Evolutionary conservation across 345 rosid species (phyloP).

Genomic region (Geranium brycei): DNA sequence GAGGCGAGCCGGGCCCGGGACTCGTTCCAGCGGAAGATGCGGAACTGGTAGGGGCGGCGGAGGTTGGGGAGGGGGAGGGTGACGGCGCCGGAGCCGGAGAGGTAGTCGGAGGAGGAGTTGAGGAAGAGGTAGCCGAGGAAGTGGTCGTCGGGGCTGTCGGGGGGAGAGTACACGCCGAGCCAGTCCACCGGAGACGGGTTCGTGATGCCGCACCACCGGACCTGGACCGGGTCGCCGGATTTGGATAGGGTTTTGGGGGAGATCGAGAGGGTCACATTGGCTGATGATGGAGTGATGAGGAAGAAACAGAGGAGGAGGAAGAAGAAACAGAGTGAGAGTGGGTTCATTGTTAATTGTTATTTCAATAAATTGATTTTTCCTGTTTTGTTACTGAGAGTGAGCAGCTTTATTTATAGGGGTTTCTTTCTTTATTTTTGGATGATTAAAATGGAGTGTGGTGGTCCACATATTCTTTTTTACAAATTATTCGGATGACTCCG

Average conservation of each 20-base stretch:
- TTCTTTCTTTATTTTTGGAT: no score
- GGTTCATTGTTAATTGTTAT: no score
- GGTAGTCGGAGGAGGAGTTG: slow-evolving; percentile 39
- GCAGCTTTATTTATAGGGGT: no score
- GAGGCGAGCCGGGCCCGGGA: slow-evolving; percentile 40
- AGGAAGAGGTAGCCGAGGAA: slow-evolving; percentile 80
- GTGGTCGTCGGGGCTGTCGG: slow-evolving; percentile 48
- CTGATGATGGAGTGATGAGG: slow-evolving; percentile 8
- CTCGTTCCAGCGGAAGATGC: slow-evolving; percentile 75
- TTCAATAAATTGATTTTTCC: no score
- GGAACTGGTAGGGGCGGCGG: slow-evolving; percentile 69
- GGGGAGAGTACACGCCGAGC: slow-evolving; percentile 84
- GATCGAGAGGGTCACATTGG: slow-evolving; percentile 27
- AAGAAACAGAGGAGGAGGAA: slow-evolving; percentile 14
- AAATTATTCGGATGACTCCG: no score
- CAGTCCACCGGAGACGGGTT: slow-evolving; percentile 76
- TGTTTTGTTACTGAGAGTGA: no score
- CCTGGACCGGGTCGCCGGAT: slow-evolving; percentile 46
- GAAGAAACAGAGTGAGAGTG: slow-evolving; percentile 6
- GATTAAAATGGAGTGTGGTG: no score
- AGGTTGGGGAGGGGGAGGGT: slow-evolving; percentile 62
- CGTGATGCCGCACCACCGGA: slow-evolving; percentile 57
- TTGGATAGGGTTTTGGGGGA: slow-evolving; percentile 36
- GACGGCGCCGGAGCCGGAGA: slow-evolving; percentile 62
- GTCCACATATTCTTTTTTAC: no score